phyloP scores from a whole-genome alignment of 441 rosid species.

The Populus trichocarpa region DNA sequence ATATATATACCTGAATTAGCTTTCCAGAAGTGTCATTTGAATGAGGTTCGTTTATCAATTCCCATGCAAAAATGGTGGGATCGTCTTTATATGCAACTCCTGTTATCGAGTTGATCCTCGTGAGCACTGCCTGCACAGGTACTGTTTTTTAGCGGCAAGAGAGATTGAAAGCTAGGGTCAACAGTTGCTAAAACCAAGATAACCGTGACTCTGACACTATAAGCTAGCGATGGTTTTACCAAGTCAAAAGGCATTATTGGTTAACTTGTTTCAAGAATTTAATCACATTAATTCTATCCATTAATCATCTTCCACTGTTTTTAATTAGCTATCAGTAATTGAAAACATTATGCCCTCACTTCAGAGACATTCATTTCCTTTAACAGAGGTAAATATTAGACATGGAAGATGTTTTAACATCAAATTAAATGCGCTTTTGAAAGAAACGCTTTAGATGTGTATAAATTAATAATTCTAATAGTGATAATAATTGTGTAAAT shows the following conservation, averaged over 20 bases:
- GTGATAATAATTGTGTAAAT: background rate
- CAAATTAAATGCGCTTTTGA: too few species aligned
- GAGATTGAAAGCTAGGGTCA: background rate
- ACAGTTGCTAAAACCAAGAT: background rate
- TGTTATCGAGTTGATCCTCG: constrained; percentile 50
- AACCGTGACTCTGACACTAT: background rate
- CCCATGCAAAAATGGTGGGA: constrained; percentile 74
- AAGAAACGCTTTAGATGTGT: too few species aligned
- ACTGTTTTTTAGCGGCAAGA: background rate
- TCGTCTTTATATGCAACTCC: constrained; percentile 61
- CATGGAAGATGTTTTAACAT: too few species aligned
- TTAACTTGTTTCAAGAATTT: too few species aligned
- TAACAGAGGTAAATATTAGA: too few species aligned
- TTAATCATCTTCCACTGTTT: too few species aligned
- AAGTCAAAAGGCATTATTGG: background rate
- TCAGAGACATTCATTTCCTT: too few species aligned
- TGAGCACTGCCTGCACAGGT: constrained; percentile 43
- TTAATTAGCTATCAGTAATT: too few species aligned
- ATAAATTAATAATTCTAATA: too few species aligned
- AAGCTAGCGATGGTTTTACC: background rate
- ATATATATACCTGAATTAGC: constrained; percentile 15
- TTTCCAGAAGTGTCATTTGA: constrained; percentile 47
- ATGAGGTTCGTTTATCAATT: constrained; percentile 72
- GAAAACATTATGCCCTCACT: too few species aligned
- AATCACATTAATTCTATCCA: too few species aligned